Evolutionary conservation across 257 asterid genomes (phyloP), one percentile per base, ranked within the genome.

Genomic region (Lithospermum erythrorhizon): DNA sequence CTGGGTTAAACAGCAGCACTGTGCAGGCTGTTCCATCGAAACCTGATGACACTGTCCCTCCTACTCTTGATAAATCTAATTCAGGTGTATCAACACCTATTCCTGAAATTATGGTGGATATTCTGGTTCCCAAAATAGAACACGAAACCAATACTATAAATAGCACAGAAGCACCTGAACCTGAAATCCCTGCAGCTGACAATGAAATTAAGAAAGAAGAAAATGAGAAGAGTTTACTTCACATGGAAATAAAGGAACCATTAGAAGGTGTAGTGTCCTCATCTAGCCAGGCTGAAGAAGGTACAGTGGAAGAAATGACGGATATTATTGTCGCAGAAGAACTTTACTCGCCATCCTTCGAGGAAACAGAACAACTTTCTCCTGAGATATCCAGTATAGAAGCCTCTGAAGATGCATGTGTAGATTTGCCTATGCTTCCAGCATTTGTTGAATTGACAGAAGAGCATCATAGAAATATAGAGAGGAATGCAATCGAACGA

Each of bases 301-400:
- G 81, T 17, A 37, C 55, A 48, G 59, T 57, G 65, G 71, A 55
- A 59, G 84, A 73, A 53, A 68, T 69, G 65, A 73, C 72, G 18
- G 78, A 76, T 68, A 65, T 66, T 49, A 61, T 74, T 35, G 53
- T 75, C 68, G 80, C 72, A 45, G 90, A 76, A 75, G 95, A 82
- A 69, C 79, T 82, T 48, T 84, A 84, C 83, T 93, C 96, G 56
- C 76, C 95, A 55, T 76, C 89, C 66, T 89, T 85, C 7, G 78
- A 78, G 71, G 99, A 93, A 76, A 63, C 71, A n/a, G 95, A 82
- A 57, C n/a, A n/a, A n/a, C 79, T 66, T 58, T 63, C 71, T 21
- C 83, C 90, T 47, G 81, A 78, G 69, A 64, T 61, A 65, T 72
- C 84, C 61, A 73, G 67, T 71, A 52, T 37, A 23, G 91, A 77